phyloP scores from a whole-genome alignment of 2,329 filamentous ascomycete species.

The Sporothrix globosa region DNA sequence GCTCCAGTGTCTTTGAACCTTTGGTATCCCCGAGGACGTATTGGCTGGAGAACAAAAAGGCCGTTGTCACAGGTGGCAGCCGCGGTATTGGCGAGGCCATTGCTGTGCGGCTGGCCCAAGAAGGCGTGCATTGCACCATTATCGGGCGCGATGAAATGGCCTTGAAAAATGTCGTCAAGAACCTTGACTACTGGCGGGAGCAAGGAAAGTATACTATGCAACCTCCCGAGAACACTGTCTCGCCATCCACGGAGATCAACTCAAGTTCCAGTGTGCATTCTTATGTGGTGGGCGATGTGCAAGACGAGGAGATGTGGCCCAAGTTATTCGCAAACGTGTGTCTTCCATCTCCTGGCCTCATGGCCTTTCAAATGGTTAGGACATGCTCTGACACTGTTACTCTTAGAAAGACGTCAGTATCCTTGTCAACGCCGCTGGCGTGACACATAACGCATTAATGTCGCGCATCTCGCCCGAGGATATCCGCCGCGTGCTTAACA shows the following conservation, averaged over 20 bases:
- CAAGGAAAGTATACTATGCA: background rate
- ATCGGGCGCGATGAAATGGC: conserved; percentile 59
- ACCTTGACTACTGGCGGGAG: background rate
- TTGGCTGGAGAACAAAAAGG: conserved; percentile 52
- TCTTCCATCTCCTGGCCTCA: conserved; percentile 10
- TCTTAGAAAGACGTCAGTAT: conserved; percentile 47
- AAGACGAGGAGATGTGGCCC: conserved; percentile 35
- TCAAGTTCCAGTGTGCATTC: conserved; percentile 31
- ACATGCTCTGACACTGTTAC: background rate
- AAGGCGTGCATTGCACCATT: conserved; percentile 64
- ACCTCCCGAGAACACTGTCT: too few species aligned
- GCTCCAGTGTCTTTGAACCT: background rate
- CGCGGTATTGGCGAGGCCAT: conserved; percentile 72
- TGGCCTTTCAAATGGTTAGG: background rate
- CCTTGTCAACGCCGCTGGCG: conserved; percentile 79
- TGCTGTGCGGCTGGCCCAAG: conserved; percentile 64
- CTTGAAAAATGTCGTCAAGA: conserved; percentile 46
- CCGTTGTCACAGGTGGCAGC: conserved; percentile 70
- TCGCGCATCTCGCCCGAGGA: conserved; percentile 54
- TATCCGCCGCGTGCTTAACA: conserved; percentile 63
- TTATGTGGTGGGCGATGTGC: conserved; percentile 38
- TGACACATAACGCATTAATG: conserved; percentile 68
- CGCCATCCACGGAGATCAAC: background rate
- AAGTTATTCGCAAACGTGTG: conserved; percentile 31
- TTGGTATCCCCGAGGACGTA: too few species aligned